Percentiles rank a stretch among this genome's conserved stretches.
Evolutionary conservation across 768 basidiomycete genomes (phyloP).

Genomic region (Suillus ampliporus): DNA sequence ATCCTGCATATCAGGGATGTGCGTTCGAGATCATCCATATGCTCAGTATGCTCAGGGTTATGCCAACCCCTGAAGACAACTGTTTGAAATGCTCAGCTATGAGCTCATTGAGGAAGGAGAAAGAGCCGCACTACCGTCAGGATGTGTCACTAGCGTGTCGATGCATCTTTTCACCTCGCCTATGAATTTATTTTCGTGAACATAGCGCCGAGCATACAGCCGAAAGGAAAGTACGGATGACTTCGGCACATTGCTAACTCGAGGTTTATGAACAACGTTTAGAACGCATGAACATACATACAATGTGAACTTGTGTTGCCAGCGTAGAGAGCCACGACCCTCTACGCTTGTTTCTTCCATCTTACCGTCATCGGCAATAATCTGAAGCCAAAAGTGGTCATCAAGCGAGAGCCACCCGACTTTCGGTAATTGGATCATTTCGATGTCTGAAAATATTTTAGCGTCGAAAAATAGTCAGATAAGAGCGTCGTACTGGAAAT

Average conservation of each 20-base stretch:
- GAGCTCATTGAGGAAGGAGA: background rate
- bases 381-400: constrained; percentile 8
- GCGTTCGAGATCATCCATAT: background rate
- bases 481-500: background rate
- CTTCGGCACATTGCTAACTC: background rate
- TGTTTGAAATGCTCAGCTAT: background rate
- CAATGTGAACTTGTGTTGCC: background rate
- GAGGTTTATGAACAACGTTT: background rate
- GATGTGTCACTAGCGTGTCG: background rate
- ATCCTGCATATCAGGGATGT: background rate
- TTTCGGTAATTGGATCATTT: constrained; percentile 1
- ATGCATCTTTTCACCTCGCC: background rate
- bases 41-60: background rate
- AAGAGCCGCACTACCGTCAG: background rate
- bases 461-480: background rate
- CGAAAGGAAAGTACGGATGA: background rate
- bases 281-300: background rate
- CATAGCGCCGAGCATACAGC: background rate
- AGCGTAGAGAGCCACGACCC: background rate
- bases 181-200: constrained; percentile 1
- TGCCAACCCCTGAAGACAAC: background rate
- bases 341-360: background rate
- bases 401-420: background rate
- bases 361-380: background rate
- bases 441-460: background rate